Evolutionary conservation across 768 basidiomycete genomes (phyloP).

Genomic region (Nevesoporus exiguus): DNA sequence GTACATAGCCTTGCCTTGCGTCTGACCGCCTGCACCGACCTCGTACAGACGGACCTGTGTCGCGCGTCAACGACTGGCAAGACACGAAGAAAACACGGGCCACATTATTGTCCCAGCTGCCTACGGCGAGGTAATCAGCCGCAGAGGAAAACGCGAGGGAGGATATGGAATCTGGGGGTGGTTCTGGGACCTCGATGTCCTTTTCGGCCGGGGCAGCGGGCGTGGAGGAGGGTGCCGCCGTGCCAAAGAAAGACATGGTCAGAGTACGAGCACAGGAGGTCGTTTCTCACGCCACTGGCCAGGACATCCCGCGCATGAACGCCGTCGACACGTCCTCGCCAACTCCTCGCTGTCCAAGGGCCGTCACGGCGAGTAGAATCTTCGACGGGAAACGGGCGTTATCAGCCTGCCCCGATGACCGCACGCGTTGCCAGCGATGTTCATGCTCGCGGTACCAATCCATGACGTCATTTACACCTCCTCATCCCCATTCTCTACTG

Average conservation of each 20-base stretch:
- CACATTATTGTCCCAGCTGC: conserved; percentile 93
- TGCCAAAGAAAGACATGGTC: conserved; percentile 44
- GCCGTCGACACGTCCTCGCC: too few relatives aligned
- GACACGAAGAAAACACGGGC: background rate
- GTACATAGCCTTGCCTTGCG: conserved; percentile 89
- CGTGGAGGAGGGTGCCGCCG: conserved; percentile 31
- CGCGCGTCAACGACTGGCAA: conserved; percentile 7
- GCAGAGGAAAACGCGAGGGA: conserved; percentile 79
- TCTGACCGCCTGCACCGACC: conserved; percentile 73
- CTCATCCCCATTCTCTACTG: too few relatives aligned
- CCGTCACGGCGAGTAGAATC: too few relatives aligned
- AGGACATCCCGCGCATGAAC: background rate
- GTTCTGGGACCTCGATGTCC: conserved; percentile 78
- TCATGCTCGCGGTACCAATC: too few relatives aligned
- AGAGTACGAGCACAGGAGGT: too few relatives aligned
- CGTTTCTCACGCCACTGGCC: conserved; percentile 29
- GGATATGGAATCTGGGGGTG: conserved; percentile 85
- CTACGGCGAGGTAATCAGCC: conserved; percentile 88
- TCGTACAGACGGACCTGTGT: conserved; percentile 87
- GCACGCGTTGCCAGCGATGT: background rate
- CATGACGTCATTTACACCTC: background rate
- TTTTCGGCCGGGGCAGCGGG: conserved; percentile 51
- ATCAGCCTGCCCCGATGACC: conserved; percentile 12
- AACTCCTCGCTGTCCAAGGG: too few relatives aligned
- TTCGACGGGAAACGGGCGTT: too few relatives aligned